Base-by-base conservation (phyloP, 108 stramenopile species). In the Phaeodactylum tricornutum region DNA sequence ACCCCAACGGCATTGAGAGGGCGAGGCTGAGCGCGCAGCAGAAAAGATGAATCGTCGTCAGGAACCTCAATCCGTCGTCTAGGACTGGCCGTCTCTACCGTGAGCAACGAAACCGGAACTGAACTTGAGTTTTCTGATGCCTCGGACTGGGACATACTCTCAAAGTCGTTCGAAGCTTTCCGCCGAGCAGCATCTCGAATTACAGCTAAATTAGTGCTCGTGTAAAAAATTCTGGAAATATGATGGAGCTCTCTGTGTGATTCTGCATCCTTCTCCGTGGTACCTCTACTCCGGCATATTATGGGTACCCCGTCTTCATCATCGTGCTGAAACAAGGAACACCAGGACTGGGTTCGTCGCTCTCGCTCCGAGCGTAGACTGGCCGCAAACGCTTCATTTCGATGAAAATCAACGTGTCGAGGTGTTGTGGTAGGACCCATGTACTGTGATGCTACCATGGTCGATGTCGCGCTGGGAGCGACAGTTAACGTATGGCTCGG, bases 1-100 rank as follows among this genome's bases (percentile, higher is more conserved):
- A 89, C 71, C 22, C 75, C 72, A 3, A 75, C 71, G 22, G 83
- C 71, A 38, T 75, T 77, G 20, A 89, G 57, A n/a, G 29, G 31
- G 27, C 53, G 41, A 19, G 26, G 23, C 67, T 83, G 83, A 37
- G 78, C 81, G 32, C 81, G 59, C 25, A 85, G 53, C 19, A 89
- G 51, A 61, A 89, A 89, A 2, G 87, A 89, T 19, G 87, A 89
- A 59, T 89, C 87, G 46, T 89, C 87, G 39, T 89, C 83, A 4
- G 87, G 87, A 23, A 89, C 68, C 54, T 84, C 87, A 39, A 84
- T 69, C 20, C 71, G 73, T 25, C 83, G 64, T 32, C 81, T 41
- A 5, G 59, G 37, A 9, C 72, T 57, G 28, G 65, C 62, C 9
- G 47, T 73, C 54, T 89, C 80, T 23, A 89, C 79, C 14, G 75